These are phyloP conservation scores for Tulasnella sp. DNA, from an alignment of 768 basidiomycete genomes.

Conservation along the genomic window DNA sequence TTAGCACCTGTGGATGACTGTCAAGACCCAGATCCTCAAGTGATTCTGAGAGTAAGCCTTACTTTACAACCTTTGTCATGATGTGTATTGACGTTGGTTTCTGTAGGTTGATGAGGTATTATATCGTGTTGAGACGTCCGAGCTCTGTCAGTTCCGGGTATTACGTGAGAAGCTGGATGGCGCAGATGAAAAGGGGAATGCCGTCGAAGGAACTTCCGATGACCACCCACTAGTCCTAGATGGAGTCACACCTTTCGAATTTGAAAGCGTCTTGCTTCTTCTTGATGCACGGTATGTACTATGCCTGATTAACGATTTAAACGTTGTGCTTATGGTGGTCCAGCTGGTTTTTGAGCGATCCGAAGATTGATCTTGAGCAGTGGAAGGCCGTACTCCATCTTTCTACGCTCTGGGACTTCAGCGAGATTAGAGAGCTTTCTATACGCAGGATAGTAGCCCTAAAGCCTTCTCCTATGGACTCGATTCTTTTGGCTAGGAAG, in stretches of 20 bases:
- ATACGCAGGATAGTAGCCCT: not conserved
- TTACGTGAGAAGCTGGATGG: too few relatives aligned
- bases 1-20: too few relatives aligned
- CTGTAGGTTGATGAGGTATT: too few relatives aligned
- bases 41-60: too few relatives aligned
- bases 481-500: not conserved
- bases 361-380: not conserved
- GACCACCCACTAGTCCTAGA: not conserved
- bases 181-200: too few relatives aligned
- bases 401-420: conserved; percentile 5
- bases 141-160: too few relatives aligned
- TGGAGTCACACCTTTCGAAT: conserved; percentile 1
- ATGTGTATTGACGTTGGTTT: too few relatives aligned
- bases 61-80: too few relatives aligned
- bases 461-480: not conserved
- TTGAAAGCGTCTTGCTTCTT: conserved; percentile 6
- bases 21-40: too few relatives aligned
- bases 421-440: not conserved
- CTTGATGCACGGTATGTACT: not conserved
- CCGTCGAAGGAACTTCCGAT: conserved; percentile 10
- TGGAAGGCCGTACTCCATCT: conserved; percentile 3
- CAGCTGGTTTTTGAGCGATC: not conserved
- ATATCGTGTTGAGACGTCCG: too few relatives aligned
- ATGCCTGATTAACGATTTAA: too few relatives aligned
- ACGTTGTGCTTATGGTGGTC: not conserved